Percentiles rank a stretch among this genome's conserved stretches.
Conservation (phyloP, 805 yeast genomes). For the Ogataea nonfermentans region DNA sequence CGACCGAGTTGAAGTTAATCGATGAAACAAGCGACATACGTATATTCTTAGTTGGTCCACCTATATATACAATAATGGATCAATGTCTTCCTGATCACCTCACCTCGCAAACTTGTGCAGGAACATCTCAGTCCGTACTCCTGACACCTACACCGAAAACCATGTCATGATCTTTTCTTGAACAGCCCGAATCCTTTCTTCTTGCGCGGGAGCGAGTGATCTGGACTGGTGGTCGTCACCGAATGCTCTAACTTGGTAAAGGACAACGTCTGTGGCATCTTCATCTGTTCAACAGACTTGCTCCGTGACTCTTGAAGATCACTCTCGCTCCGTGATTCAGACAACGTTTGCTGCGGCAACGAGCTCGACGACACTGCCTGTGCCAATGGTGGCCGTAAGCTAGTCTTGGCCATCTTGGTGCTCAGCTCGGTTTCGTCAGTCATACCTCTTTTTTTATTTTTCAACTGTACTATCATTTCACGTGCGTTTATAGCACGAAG, state of each 20-base stretch:
- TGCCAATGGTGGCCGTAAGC: neutral
- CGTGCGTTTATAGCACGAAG: conserved; percentile 53
- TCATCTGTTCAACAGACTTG: neutral
- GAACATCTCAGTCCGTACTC: conserved; percentile 1
- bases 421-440: conserved; percentile 3
- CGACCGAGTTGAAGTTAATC: conserved; percentile 59
- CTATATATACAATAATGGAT: conserved; percentile 9
- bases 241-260: conserved; percentile 8
- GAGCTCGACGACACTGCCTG: conserved; percentile 1
- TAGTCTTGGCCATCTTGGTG: neutral
- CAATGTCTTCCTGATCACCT: conserved; percentile 13
- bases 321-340: conserved; percentile 5
- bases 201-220: conserved; percentile 1
- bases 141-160: conserved; percentile 2
- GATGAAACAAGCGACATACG: conserved; percentile 16
- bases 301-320: neutral
- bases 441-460: conserved; percentile 29
- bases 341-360: neutral
- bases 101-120: conserved; percentile 2
- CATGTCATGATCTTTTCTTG: conserved; percentile 9
- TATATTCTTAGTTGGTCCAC: conserved; percentile 7
- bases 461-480: conserved; percentile 44
- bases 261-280: conserved; percentile 2
- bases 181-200: conserved; percentile 11
- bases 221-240: conserved; percentile 1